These are phyloP conservation scores for Colletotrichum sp. DNA, from an alignment of 2,329 filamentous ascomycete genomes.

Conservation along the genomic window DNA sequence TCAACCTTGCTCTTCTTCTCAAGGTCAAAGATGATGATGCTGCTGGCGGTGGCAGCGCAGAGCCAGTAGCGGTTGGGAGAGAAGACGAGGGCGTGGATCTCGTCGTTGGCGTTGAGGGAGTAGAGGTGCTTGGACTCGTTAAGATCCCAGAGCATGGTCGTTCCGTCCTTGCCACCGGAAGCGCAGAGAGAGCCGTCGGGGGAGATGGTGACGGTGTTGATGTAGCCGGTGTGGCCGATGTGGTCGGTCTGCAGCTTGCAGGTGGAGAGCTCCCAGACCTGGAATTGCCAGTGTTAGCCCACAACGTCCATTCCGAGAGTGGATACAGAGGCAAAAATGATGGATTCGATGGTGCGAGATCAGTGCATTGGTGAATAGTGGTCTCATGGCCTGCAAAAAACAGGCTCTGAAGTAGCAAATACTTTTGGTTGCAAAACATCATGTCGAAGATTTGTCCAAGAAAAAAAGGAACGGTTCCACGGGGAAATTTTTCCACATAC, in stretches of 20 bases:
- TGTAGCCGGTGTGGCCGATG: conserved; percentile 99
- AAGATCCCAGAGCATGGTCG: conserved; percentile 99
- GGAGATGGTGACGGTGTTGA: conserved; percentile 99
- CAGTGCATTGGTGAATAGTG: conserved; percentile 90
- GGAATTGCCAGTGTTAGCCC: conserved; percentile 29
- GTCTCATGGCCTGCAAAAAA: conserved; percentile 88
- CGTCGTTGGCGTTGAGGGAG: conserved; percentile 98
- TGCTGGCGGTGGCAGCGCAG: conserved; percentile 94
- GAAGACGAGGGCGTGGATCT: conserved; percentile 99
- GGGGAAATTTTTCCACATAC: conserved; percentile 62
- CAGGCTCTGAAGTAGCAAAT: conserved; percentile 99
- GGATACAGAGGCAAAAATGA: background rate
- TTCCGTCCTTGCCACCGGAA: conserved; percentile 99
- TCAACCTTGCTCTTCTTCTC: conserved; percentile 99
- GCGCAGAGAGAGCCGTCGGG: conserved; percentile 99
- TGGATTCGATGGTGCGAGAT: conserved; percentile 46
- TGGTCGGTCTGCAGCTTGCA: conserved; percentile 99
- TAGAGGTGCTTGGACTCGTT: conserved; percentile 99
- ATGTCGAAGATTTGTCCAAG: conserved; percentile 57
- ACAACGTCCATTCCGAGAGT: background rate
- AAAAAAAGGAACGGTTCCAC: background rate
- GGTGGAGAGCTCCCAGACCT: conserved; percentile 99
- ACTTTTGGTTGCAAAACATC: conserved; percentile 93
- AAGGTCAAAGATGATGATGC: conserved; percentile 99
- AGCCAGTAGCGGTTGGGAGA: conserved; percentile 99